A percentile compares a stretch with the other conserved stretches of the same genome.
Conservation (phyloP, 2,329 filamentous ascomycete species). For the Colletotrichum kahawae region DNA sequence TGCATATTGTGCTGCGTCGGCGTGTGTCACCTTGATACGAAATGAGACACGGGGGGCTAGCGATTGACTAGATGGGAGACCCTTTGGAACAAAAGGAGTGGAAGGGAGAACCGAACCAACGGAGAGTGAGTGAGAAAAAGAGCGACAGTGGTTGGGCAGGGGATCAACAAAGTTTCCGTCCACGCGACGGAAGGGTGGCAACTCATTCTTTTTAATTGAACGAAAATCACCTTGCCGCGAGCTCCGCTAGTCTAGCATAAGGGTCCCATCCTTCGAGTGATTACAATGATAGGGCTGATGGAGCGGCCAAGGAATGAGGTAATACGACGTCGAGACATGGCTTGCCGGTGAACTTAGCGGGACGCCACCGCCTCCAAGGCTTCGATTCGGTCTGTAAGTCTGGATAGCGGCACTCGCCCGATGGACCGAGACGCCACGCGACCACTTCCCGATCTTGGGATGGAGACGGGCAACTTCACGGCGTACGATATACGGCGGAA, state of each 20-base stretch:
- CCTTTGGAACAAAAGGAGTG: neutral
- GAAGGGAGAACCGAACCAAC: neutral
- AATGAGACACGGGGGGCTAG: neutral
- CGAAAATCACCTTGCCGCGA: neutral
- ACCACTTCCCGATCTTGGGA: neutral
- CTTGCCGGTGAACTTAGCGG: neutral
- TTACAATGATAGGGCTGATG: constrained; percentile 17
- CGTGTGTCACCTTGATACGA: neutral
- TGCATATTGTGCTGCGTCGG: constrained; percentile 8
- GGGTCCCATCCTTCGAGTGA: neutral
- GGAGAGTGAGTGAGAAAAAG: constrained; percentile 3
- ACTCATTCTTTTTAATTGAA: constrained; percentile 12
- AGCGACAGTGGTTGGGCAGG: constrained; percentile 12
- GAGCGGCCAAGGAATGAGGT: neutral
- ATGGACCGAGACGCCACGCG: neutral
- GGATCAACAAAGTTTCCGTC: constrained; percentile 6
- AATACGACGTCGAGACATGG: neutral
- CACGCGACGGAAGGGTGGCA: neutral
- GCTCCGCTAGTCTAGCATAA: neutral
- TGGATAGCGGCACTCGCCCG: neutral
- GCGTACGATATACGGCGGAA: neutral
- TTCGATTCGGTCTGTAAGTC: neutral
- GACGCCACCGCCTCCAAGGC: neutral
- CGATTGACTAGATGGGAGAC: neutral
- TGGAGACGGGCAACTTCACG: neutral